Percentiles rank a stretch among this genome's conserved stretches.
phyloP scores from a whole-genome alignment of 345 rosid species.

The Syzygium oleosum region DNA sequence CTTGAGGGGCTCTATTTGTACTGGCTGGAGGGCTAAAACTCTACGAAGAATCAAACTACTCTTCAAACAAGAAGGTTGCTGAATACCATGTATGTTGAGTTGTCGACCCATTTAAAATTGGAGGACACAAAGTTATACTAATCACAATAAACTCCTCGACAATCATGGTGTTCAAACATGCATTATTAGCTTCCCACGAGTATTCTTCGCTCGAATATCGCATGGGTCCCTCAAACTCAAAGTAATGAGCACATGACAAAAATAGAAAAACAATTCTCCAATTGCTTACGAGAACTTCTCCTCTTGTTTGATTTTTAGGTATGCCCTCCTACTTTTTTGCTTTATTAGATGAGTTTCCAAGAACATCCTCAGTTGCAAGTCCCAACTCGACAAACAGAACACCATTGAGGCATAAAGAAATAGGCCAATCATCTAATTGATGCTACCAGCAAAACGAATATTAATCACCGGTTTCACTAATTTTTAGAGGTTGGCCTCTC shows the following conservation, averaged over 20 bases:
- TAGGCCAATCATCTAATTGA: not conserved
- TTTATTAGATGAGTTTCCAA: not conserved
- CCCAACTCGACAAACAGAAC: not conserved
- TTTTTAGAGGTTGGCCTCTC: not conserved
- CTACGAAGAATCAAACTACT: not conserved
- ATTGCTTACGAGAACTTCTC: not conserved
- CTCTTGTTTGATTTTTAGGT: not conserved
- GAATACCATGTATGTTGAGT: not conserved
- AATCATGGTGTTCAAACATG: not conserved
- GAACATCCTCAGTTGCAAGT: not conserved
- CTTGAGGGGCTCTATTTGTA: not conserved
- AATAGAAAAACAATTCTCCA: not conserved
- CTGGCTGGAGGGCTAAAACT: not conserved
- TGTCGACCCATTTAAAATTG: not conserved
- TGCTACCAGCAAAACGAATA: not conserved
- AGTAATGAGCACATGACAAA: not conserved
- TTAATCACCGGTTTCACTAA: not conserved
- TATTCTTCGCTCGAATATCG: not conserved
- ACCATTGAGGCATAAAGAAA: not conserved
- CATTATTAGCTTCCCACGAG: not conserved
- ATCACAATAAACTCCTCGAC: not conserved
- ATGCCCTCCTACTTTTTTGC: not conserved
- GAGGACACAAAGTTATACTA: not conserved
- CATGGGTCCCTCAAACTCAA: not conserved
- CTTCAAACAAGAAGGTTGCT: slow-evolving; percentile 1